Conservation (phyloP, 495 filamentous ascomycete genomes). For the Lindgomyces ingoldianus region DNA sequence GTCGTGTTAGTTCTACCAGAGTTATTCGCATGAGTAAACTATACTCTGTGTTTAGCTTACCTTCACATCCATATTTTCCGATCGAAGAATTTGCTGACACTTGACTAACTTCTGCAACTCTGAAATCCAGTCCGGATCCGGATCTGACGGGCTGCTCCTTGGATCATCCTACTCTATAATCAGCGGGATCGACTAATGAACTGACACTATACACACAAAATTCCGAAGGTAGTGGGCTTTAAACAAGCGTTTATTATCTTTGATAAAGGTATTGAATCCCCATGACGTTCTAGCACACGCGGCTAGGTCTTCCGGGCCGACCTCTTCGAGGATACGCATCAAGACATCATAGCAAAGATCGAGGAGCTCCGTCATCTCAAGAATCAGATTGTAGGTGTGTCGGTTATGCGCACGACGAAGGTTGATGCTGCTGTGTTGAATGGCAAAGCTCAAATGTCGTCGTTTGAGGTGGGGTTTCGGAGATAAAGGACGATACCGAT, state of each 20-base stretch:
- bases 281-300: constrained; percentile 52
- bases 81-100: constrained; percentile 49
- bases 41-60: constrained; percentile 11
- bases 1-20: constrained; percentile 7
- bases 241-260: constrained; percentile 54
- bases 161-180: constrained; percentile 47
- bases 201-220: constrained; percentile 40
- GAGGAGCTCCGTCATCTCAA: constrained; percentile 30
- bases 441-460: not conserved
- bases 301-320: constrained; percentile 57
- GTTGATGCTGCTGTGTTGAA: not conserved
- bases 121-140: constrained; percentile 53
- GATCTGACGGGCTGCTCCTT: constrained; percentile 11
- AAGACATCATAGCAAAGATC: constrained; percentile 56
- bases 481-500: not conserved
- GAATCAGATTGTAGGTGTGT: not conserved
- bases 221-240: constrained; percentile 54
- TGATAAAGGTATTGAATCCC: constrained; percentile 51
- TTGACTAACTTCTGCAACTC: constrained; percentile 53
- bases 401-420: not conserved
- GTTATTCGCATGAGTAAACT: not conserved
- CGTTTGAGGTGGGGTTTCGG: not conserved
- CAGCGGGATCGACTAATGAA: not conserved
- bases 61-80: constrained; percentile 45
- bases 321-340: constrained; percentile 55